Evolutionary conservation across 192 early-diverging fungal genomes (phyloP), one percentile per base, ranked within the genome.

Genomic region (Cetraspora pellucida): DNA sequence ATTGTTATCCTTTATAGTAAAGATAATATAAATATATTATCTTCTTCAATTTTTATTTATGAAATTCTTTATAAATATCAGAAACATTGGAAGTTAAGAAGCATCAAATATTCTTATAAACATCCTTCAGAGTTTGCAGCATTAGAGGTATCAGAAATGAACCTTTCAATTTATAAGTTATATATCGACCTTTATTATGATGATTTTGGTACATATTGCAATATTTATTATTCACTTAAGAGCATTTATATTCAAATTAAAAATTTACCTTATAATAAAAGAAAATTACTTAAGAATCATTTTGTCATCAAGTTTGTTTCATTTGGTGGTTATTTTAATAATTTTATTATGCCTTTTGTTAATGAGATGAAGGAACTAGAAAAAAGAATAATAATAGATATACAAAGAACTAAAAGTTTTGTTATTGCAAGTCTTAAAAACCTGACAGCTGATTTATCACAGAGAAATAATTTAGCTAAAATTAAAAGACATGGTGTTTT

Each of bases 51-150:
- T 59, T 14, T 59, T 44, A 46, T 67, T 45, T 0, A 31, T 0
- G 17, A 67, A 7, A 67, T 67, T 10, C 30, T 67, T 67, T 44
- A 67, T 67, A 67, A 10, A 65, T 3, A 37, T 45, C 64, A 67
- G 1, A 10, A 19, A 0, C 2, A 10, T 21, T 67, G 19, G 43
- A 67, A 67, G 44, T 44, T 67, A 23, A 37, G 30, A 67, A 37
- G 1, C 7, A 5, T 67, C 0, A 44, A 21, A 10, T 46, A 67
- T 44, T 44, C 19, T 1, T 46, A 67, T 21, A 11, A 21, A n/a
- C 21, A 44, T 2, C 64, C 37, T 67, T 37, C 1, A 8, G 64
- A 67, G 3, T 44, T 44, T 31, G 17, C 44, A 0, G 0, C 10
- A 7, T 45, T 46, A 67, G 44, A 21, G 3, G 14, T 21, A 67